Conservation (phyloP, 106 monocot genomes). For the Hemerocallis citrina region DNA sequence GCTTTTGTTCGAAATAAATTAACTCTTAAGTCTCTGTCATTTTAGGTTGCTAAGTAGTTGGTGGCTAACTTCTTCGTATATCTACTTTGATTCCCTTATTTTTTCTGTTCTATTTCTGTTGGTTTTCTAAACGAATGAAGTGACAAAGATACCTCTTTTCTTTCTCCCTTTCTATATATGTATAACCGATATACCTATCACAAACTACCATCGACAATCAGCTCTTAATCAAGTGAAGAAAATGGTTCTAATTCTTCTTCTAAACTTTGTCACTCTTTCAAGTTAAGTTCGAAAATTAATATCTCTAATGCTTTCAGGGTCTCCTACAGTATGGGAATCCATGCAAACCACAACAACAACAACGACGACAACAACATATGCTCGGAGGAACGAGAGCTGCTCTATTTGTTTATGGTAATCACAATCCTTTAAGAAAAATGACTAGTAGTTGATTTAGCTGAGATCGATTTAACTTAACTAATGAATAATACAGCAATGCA, state of each 20-base stretch:
- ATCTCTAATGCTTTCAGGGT: neutral
- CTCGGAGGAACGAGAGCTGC: constrained; percentile 16
- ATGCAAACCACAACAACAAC: neutral
- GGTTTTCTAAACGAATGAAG: neutral
- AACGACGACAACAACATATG: neutral
- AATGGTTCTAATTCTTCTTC: neutral
- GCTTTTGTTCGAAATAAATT: no score
- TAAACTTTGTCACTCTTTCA: neutral
- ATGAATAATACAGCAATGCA: constrained; percentile 12
- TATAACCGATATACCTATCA: neutral
- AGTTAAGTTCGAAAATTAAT: neutral
- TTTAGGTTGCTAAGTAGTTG: no score
- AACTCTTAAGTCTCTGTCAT: no score
- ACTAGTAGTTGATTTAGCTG: neutral
- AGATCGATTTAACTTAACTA: neutral
- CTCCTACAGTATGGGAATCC: neutral
- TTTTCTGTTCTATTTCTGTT: constrained; percentile 1
- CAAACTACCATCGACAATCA: neutral
- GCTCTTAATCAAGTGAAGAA: neutral
- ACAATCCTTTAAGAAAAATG: neutral
- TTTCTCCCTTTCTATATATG: neutral
- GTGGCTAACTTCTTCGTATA: no score
- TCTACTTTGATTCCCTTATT: no score
- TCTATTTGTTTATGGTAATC: constrained; percentile 12
- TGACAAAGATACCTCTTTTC: neutral